Evolutionary conservation across 2,329 filamentous ascomycete species (phyloP).

Genomic region (Sclerotinia sclerotiorum): DNA sequence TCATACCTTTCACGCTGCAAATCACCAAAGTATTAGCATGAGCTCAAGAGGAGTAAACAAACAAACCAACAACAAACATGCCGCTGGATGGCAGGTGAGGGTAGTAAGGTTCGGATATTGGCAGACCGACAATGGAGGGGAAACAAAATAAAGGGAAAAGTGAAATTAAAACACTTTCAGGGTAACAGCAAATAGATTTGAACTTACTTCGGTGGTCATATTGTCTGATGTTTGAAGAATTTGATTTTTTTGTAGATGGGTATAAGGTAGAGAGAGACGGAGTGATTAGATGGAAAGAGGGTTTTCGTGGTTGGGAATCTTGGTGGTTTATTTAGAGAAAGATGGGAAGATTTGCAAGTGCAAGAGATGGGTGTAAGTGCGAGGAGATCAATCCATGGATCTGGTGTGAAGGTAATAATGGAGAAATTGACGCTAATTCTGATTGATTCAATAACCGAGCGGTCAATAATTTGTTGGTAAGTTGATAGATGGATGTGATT

Average conservation of each 20-base stretch:
- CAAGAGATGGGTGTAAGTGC: conserved; percentile 25
- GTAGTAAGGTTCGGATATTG: conserved; percentile 17
- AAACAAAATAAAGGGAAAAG: conserved; percentile 20
- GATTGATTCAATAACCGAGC: conserved; percentile 19
- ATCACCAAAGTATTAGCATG: conserved; percentile 32
- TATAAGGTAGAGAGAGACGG: conserved; percentile 26
- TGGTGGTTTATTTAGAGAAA: conserved; percentile 24
- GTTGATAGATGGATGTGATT: not conserved
- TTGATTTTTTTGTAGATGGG: conserved; percentile 10
- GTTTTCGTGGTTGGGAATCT: not conserved
- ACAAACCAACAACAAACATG: conserved; percentile 10
- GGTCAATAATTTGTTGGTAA: conserved; percentile 1
- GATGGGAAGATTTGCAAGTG: conserved; percentile 31
- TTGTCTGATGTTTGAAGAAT: conserved; percentile 22
- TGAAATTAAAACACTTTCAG: not conserved
- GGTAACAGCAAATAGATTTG: conserved; percentile 18
- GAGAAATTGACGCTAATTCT: conserved; percentile 10
- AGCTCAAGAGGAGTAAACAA: conserved; percentile 20
- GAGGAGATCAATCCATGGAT: conserved; percentile 18
- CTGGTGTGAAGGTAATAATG: conserved; percentile 20
- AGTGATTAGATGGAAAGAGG: conserved; percentile 14
- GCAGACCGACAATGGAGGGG: conserved; percentile 17
- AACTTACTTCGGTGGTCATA: conserved; percentile 44
- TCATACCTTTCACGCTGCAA: conserved; percentile 42
- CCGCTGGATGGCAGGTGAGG: conserved; percentile 31